phyloP scores from a whole-genome alignment of 768 basidiomycete genomes.

The Sarcodon aspratus region DNA sequence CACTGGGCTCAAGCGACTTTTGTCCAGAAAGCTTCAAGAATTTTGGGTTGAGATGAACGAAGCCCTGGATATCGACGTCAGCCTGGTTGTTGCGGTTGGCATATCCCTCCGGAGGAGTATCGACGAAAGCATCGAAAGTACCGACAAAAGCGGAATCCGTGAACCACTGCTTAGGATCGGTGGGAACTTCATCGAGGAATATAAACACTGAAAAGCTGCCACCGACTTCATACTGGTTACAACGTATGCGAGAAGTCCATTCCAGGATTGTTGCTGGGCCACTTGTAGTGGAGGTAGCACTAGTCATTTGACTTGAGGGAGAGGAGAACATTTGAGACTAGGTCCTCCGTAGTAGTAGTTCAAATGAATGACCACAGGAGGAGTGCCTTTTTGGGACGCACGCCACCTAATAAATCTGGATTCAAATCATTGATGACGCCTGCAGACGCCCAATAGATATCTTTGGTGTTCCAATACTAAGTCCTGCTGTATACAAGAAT shows the following conservation, averaged over 20 bases:
- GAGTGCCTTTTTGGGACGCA: no score
- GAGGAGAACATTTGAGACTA: no score
- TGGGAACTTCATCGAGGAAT: neutral
- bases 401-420: no score
- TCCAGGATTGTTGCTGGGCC: neutral
- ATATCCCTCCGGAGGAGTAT: no score
- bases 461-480: no score
- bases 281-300: no score
- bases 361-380: no score
- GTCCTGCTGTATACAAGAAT: no score
- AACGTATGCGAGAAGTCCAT: neutral
- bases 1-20: slow-evolving; percentile 1
- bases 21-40: neutral
- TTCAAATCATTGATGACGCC: no score
- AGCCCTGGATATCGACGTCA: neutral
- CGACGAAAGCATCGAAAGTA: neutral
- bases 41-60: neutral
- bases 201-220: neutral
- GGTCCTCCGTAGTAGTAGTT: no score
- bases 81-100: neutral
- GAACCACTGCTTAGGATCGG: neutral
- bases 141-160: neutral
- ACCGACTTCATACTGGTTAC: neutral
- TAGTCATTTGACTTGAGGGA: no score
- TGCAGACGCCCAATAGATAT: no score